Conservation (phyloP, 2,329 filamentous ascomycete species). For the Hortaea werneckii region DNA sequence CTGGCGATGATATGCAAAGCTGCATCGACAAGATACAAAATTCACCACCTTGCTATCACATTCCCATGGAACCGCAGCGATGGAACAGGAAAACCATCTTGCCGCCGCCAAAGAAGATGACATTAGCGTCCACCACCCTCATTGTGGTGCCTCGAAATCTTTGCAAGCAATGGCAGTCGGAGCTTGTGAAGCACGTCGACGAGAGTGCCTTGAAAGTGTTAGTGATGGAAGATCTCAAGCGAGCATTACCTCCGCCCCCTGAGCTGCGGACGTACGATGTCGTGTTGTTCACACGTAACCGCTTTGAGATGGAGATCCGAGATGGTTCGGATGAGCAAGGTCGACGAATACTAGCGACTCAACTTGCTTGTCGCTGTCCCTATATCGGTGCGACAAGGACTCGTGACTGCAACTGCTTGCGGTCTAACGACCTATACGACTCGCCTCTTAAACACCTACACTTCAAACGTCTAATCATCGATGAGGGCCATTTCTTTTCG, state of each 20-base stretch:
- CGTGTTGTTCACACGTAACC: constrained; percentile 62
- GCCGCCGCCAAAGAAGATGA: constrained; percentile 42
- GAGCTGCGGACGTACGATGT: constrained; percentile 61
- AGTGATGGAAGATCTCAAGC: constrained; percentile 44
- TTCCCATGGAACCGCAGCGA: constrained; percentile 30
- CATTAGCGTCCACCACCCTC: constrained; percentile 59
- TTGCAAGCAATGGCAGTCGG: constrained; percentile 70
- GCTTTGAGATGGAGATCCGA: constrained; percentile 59
- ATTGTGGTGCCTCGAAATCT: constrained; percentile 77
- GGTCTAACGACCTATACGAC: constrained; percentile 34
- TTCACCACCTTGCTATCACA: constrained; percentile 28
- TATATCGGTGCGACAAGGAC: constrained; percentile 36
- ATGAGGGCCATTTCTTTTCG: constrained; percentile 81
- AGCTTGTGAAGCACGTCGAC: constrained; percentile 68
- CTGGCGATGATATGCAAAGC: constrained; percentile 38
- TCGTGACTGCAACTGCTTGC: constrained; percentile 36
- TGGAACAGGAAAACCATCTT: constrained; percentile 32
- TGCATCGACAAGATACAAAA: constrained; percentile 45
- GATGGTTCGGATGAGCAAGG: constrained; percentile 39
- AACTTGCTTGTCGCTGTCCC: constrained; percentile 26
- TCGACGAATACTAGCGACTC: constrained; percentile 23
- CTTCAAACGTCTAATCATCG: constrained; percentile 82
- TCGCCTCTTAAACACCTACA: constrained; percentile 62
- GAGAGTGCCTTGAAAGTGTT: constrained; percentile 49
- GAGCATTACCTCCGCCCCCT: constrained; percentile 46